These are phyloP conservation scores for Mesembryanthemum crystallinum DNA, from an alignment of 148 eudicot species.

Conservation along the genomic window DNA sequence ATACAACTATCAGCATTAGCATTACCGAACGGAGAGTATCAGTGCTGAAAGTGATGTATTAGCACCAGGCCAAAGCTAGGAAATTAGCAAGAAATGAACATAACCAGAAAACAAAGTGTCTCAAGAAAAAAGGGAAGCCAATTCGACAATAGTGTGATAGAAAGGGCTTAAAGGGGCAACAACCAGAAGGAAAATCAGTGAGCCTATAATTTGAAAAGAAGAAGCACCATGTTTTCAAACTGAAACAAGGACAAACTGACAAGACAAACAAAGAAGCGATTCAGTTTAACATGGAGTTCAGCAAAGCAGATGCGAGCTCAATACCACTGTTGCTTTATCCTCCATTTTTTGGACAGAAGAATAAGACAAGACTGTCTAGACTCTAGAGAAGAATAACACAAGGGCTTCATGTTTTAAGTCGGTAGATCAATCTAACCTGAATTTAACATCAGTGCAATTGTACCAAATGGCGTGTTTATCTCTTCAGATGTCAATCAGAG, in stretches of 20 bases:
- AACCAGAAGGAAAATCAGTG: background rate
- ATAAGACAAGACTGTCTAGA: no score
- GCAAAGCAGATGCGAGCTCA: background rate
- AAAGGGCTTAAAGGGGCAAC: background rate
- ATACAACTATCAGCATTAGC: no score
- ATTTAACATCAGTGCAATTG: background rate
- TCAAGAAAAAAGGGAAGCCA: background rate
- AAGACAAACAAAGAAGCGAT: no score
- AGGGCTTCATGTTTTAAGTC: background rate
- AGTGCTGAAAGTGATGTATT: background rate
- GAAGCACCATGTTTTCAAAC: background rate
- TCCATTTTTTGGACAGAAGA: background rate
- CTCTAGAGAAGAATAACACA: background rate
- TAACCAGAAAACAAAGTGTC: background rate
- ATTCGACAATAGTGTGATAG: background rate
- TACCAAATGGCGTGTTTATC: background rate
- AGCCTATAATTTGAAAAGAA: background rate
- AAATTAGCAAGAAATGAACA: background rate
- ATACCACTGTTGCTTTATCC: background rate
- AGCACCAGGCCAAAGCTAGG: background rate
- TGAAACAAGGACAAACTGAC: background rate
- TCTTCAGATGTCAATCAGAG: background rate
- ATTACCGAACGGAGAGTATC: background rate
- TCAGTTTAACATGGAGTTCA: background rate
- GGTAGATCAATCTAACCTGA: background rate